Conservation (phyloP, 2,329 filamentous ascomycete genomes). For the Fusarium sp. region DNA sequence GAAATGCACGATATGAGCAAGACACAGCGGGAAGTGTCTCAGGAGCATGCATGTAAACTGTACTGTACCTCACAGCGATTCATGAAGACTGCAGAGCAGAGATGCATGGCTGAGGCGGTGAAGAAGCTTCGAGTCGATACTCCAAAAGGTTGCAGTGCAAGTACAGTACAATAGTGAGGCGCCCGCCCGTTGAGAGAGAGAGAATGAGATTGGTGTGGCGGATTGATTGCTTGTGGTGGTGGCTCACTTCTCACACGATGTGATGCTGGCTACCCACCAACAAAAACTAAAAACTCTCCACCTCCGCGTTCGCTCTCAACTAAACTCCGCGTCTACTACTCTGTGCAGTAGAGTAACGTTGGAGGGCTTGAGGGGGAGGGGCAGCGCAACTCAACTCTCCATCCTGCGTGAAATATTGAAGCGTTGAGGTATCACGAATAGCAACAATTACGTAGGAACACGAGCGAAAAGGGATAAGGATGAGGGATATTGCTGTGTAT, state of each 20-base stretch:
- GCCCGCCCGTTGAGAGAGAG: neutral
- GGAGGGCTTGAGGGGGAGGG: conserved; percentile 9
- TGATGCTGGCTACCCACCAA: conserved; percentile 24
- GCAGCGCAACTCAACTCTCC: neutral
- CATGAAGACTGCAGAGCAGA: conserved; percentile 22
- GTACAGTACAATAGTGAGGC: neutral
- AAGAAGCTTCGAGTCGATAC: conserved; percentile 8
- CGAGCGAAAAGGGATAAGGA: conserved; percentile 34
- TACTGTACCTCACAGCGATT: conserved; percentile 25
- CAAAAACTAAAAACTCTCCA: neutral
- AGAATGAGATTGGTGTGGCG: conserved; percentile 16
- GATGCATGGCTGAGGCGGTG: conserved; percentile 35
- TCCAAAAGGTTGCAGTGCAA: conserved; percentile 9
- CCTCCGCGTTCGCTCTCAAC: neutral
- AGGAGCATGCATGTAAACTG: conserved; percentile 18
- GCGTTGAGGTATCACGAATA: conserved; percentile 17
- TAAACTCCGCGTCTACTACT: conserved; percentile 6
- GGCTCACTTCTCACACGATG: conserved; percentile 25
- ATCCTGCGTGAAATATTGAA: conserved; percentile 26
- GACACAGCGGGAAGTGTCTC: conserved; percentile 28
- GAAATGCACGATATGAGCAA: conserved; percentile 20
- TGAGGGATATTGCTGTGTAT: conserved; percentile 37
- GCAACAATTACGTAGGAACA: conserved; percentile 36
- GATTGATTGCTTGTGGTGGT: conserved; percentile 21
- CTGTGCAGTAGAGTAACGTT: neutral